Conservation (phyloP, 441 rosid genomes). For the Populus tomentosa region DNA sequence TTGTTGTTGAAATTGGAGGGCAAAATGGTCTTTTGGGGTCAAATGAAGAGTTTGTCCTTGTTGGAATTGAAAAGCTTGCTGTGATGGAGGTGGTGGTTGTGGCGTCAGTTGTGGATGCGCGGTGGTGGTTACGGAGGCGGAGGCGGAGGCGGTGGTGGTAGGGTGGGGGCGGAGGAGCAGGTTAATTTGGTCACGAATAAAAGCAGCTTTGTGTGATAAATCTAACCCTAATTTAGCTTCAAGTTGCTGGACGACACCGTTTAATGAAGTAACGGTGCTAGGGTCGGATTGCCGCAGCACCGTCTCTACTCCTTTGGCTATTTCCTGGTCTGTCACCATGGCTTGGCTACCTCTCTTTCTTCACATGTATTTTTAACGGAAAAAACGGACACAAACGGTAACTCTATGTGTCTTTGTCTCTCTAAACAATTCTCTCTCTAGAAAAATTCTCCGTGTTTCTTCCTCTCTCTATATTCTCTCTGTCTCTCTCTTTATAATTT, state of each 20-base stretch:
- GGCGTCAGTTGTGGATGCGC: background rate
- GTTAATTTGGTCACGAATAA: conserved; percentile 45
- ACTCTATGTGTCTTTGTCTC: conserved; percentile 10
- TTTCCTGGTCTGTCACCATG: conserved; percentile 31
- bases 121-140: conserved; percentile 8
- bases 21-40: conserved; percentile 48
- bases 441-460: conserved; percentile 9
- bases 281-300: conserved; percentile 32
- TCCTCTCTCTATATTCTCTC: conserved; percentile 28
- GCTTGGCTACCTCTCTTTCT: background rate
- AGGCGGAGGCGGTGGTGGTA: conserved; percentile 10
- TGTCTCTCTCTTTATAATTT: conserved; percentile 27
- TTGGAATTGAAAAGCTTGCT: conserved; percentile 19
- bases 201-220: conserved; percentile 40
- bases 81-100: background rate
- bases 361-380: conserved; percentile 29
- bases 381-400: conserved; percentile 28
- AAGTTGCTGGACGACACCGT: conserved; percentile 45
- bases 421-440: conserved; percentile 2
- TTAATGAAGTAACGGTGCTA: conserved; percentile 33
- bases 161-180: conserved; percentile 23
- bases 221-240: conserved; percentile 39
- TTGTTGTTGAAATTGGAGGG: conserved; percentile 39
- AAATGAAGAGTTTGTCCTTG: conserved; percentile 25
- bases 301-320: conserved; percentile 24